Percentiles rank a stretch among this genome's conserved stretches.
These are phyloP conservation scores for Aspergillus glaucus DNA, from an alignment of 2,329 filamentous ascomycete genomes.

Conservation along the genomic window DNA sequence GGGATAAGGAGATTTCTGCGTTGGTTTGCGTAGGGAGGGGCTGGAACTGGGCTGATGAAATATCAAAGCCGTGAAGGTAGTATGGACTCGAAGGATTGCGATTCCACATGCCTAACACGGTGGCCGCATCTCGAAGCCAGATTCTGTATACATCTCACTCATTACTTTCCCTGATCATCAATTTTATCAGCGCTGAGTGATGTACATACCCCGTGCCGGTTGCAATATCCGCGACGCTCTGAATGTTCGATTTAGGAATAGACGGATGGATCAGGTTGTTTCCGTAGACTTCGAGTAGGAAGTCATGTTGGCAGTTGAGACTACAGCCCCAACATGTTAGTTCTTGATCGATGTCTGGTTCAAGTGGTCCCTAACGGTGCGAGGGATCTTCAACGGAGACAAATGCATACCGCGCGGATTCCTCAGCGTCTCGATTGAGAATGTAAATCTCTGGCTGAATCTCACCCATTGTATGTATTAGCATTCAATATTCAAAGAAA, in stretches of 20 bases:
- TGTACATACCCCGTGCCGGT: slow-evolving; percentile 24
- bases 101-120: slow-evolving; percentile 1
- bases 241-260: slow-evolving; percentile 13
- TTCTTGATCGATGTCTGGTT: not conserved
- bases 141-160: slow-evolving; percentile 8
- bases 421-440: slow-evolving; percentile 12
- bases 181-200: not conserved
- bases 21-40: not conserved
- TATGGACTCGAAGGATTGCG: not conserved
- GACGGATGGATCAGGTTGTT: slow-evolving; percentile 18
- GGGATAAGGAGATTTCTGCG: slow-evolving; percentile 10
- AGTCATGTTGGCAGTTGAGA: slow-evolving; percentile 20
- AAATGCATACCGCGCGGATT: slow-evolving; percentile 15
- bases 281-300: slow-evolving; percentile 16
- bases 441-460: slow-evolving; percentile 11
- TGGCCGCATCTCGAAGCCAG: slow-evolving; percentile 14
- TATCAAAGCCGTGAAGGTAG: slow-evolving; percentile 25
- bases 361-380: not conserved
- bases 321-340: slow-evolving; percentile 3
- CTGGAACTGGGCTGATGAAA: slow-evolving; percentile 24
- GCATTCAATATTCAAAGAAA: no score
- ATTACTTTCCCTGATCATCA: not conserved
- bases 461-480: not conserved
- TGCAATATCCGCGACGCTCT: slow-evolving; percentile 19
- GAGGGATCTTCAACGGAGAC: not conserved